Base-by-base conservation (phyloP, 2,329 filamentous ascomycete genomes). In the Epichloe coenophiala region DNA sequence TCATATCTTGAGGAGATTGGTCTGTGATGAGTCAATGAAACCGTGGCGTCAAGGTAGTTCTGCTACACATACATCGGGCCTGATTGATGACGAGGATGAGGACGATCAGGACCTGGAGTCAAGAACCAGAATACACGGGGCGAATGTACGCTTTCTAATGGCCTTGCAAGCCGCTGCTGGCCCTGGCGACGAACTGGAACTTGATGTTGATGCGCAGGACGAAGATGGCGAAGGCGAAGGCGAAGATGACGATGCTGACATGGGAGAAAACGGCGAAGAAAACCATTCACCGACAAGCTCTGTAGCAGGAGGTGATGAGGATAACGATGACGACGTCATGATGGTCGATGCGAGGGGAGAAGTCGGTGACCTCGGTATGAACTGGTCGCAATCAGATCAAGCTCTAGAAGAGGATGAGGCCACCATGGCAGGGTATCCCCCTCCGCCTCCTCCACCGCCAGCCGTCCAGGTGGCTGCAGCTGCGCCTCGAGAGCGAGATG, bases 1-100 rank as follows among this genome's bases (percentile, higher is more conserved):
- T 54, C 75, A 86, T 53, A 81, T 97, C 17, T 72, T 98, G 42
- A 80, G 89, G 38, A 83, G 81, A 48, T 81, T 85, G 6, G 80
- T 98, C 39, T 98, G 93, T 61, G 88, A 97, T 64, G 88, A 98
- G 65, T 77, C 97, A 60, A 79, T 98, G 54, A 85, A 83, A 57
- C 79, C 86, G 1, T 98, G 93, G 93, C 80, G 83, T 35, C 80
- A 84, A 56, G 93, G 93, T 5, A 97, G 93, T 62, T 77, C 80
- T 51, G 93, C 85, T 6, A 83, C 77, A 43, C 91, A 97, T 63
- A 84, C 81, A 19, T 39, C 60, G 17, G 66, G 67, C 3, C 40
- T 69, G 6, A 72, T 70, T 37, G 71, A 70, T 38, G 68, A 70
- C 31, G 65, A 71, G 47, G 71, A 73, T 13, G 70, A 73, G 48